Evolutionary conservation across 495 filamentous ascomycete species (phyloP), one percentile per base, ranked within the genome.

Genomic region (Penicillium goetzii): DNA sequence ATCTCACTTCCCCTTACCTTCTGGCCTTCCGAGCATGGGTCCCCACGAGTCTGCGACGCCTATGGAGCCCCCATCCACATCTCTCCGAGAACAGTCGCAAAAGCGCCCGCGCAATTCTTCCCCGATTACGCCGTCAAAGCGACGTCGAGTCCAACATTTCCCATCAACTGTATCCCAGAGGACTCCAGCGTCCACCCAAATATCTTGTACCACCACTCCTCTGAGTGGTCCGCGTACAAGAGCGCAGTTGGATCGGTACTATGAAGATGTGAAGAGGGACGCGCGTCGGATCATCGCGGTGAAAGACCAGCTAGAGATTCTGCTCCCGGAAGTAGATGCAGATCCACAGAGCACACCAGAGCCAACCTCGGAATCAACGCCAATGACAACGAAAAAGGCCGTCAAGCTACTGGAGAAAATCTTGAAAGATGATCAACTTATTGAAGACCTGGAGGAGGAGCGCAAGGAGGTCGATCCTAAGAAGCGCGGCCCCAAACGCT

Each of bases 321-420:
- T 53, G 4, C 50, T 12, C 26, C 26, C 7, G 15, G 50, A 32
- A 7, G 11, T 53, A 28, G 15, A 53, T 15, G 15, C 50, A 19
- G 28, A 53, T 10, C 50, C 50, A 28, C n/a, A 53, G 26, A 53
- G 50, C 28, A 32, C 50, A n/a, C 50, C 50, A n/a, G 50, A 32
- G 26, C 19, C 50, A 9, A 26, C 45, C 21, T 53, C 50, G 0
- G 28, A 11, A 33, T 53, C 50, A 32, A 32, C 28, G 15, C 15
- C 25, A 30, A 53, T 53, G n/a, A 30, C 50, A 17, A 53, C 11
- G 25, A 53, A 33, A 32, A 32, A 53, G 5, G 50, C 50, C 15
- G n/a, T 53, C 25, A 17, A 30, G 15, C 28, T 53, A 12, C n/a
- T 32, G 15, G 50, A 53, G 19, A 32, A 21, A n/a, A 53, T 53